These are phyloP conservation scores for Chrysanthemum seticuspe DNA, from an alignment of 129 eudicot genomes.

Conservation along the genomic window DNA sequence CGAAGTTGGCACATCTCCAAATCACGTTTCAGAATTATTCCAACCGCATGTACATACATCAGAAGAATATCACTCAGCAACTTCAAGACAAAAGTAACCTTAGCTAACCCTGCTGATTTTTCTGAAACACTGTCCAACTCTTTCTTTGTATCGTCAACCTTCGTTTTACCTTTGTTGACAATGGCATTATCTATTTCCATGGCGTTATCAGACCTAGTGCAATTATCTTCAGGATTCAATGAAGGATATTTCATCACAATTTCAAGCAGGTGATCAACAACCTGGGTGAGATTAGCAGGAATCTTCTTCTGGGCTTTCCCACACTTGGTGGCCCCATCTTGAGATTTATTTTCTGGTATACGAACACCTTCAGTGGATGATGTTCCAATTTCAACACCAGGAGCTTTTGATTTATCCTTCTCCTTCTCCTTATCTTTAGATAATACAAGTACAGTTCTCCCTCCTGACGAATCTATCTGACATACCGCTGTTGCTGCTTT, in stretches of 20 bases:
- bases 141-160: conserved; percentile 70
- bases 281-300: conserved; percentile 84
- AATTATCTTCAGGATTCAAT: conserved; percentile 40
- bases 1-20: conserved; percentile 44
- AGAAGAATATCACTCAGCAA: conserved; percentile 86
- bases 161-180: conserved; percentile 80
- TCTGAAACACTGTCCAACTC: conserved; percentile 55
- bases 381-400: conserved; percentile 58
- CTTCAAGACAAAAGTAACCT: conserved; percentile 85
- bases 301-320: conserved; percentile 81
- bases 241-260: conserved; percentile 60
- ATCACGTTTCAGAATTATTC: conserved; percentile 80
- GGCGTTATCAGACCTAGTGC: conserved; percentile 34
- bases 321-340: conserved; percentile 63
- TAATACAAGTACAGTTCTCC: conserved; percentile 65
- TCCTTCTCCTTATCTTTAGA: conserved; percentile 72
- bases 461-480: conserved; percentile 88
- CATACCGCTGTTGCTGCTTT: conserved; percentile 85
- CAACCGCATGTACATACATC: conserved; percentile 93
- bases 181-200: conserved; percentile 83
- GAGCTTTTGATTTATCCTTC: conserved; percentile 56
- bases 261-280: conserved; percentile 92
- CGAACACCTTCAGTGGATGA: conserved; percentile 40
- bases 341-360: conserved; percentile 63
- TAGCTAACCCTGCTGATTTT: conserved; percentile 73